Percentiles rank a stretch among this genome's conserved stretches.
Evolutionary conservation across 225 moss, liverwort and hornwort genomes (phyloP).

Genomic region (Pseudisothecium myosuroides): DNA sequence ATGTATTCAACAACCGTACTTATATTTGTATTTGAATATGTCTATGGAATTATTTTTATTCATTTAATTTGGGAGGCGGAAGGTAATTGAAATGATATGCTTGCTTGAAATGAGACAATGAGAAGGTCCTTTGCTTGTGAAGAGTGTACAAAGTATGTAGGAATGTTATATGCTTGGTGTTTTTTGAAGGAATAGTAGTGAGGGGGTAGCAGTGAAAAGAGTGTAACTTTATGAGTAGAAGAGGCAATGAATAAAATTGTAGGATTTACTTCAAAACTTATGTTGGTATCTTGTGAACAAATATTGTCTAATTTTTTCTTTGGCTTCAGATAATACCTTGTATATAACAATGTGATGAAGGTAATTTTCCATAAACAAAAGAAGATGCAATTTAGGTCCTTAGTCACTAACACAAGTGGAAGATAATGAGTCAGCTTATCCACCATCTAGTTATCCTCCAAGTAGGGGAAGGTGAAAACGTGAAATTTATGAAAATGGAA

Average conservation of each 20-base stretch:
- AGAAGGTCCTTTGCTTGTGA: not conserved
- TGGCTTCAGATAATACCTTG: not conserved
- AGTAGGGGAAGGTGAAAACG: no score
- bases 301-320: not conserved
- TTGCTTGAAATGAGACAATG: no score
- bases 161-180: not conserved
- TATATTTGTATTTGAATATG: not conserved
- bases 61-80: not conserved
- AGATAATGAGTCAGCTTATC: no score
- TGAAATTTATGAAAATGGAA: no score
- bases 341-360: not conserved
- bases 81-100: not conserved
- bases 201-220: not conserved
- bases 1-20: no score
- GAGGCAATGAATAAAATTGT: not conserved
- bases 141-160: not conserved
- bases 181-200: no score
- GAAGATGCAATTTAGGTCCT: no score
- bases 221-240: not conserved
- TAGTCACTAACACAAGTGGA: no score
- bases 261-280: not conserved
- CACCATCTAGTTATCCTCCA: no score
- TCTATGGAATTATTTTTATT: no score
- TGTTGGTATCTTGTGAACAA: fast-evolving
- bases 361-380: not conserved